A percentile compares a stretch with the other conserved stretches of the same genome.
phyloP scores from a whole-genome alignment of 73 alveolate species.

The Blepharisma japonicum region DNA sequence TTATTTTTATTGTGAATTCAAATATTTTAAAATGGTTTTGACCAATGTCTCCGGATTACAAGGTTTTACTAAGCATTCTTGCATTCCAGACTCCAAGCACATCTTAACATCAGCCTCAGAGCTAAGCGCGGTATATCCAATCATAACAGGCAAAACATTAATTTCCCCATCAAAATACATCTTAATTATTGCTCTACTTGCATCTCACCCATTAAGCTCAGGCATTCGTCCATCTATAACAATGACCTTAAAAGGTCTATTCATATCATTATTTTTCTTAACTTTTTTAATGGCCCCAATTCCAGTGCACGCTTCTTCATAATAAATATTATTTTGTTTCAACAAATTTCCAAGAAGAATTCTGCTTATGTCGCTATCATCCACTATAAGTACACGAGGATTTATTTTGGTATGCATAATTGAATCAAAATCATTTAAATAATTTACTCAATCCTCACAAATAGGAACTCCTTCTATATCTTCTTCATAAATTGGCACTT shows the following conservation, averaged over 20 bases:
- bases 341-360: not conserved
- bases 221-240: not conserved
- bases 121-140: not conserved
- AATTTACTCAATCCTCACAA: not conserved
- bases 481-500: not conserved
- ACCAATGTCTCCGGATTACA: not conserved
- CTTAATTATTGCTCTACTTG: constrained; percentile 3
- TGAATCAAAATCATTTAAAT: not conserved
- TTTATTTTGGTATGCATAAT: not conserved
- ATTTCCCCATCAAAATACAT: not conserved
- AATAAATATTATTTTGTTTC: not conserved
- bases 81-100: constrained; percentile 12
- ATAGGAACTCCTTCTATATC: not conserved
- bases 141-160: not conserved
- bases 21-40: too few species aligned
- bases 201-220: not conserved
- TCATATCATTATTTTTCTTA: not conserved
- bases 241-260: not conserved
- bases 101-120: not conserved
- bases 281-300: not conserved
- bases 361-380: not conserved
- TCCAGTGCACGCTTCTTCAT: not conserved
- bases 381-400: not conserved
- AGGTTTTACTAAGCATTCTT: not conserved
- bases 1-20: too few species aligned